phyloP scores from a whole-genome alignment of 2,329 filamentous ascomycete genomes.

The Phialemonium atrogriseum region DNA sequence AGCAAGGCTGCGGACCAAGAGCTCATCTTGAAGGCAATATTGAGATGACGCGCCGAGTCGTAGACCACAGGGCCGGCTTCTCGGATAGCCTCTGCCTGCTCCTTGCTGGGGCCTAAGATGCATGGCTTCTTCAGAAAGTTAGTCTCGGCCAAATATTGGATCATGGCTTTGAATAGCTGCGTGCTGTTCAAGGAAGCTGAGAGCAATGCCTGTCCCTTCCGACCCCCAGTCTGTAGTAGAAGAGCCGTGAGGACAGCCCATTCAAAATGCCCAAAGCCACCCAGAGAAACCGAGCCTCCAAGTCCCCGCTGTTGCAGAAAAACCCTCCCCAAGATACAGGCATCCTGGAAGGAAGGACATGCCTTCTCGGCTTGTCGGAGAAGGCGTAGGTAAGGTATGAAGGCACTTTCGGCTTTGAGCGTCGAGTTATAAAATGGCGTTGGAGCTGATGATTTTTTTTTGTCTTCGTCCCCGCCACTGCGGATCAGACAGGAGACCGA shows the following conservation, averaged over 20 bases:
- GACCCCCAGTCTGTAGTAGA: conserved; percentile 68
- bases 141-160: conserved; percentile 76
- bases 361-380: conserved; percentile 61
- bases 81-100: conserved; percentile 29
- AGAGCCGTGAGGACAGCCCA: conserved; percentile 77
- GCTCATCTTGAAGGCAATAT: conserved; percentile 86
- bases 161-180: conserved; percentile 85
- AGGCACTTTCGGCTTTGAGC: conserved; percentile 67
- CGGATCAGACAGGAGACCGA: conserved; percentile 65
- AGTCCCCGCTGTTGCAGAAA: conserved; percentile 90
- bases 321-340: conserved; percentile 74
- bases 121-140: conserved; percentile 64
- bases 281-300: conserved; percentile 55
- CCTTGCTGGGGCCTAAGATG: conserved; percentile 37
- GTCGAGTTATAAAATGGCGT: conserved; percentile 89
- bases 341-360: conserved; percentile 69
- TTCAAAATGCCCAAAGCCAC: conserved; percentile 90
- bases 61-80: conserved; percentile 62
- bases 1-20: conserved; percentile 72
- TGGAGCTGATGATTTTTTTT: conserved; percentile 38
- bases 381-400: conserved; percentile 66
- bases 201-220: conserved; percentile 62
- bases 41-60: conserved; percentile 66
- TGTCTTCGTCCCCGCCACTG: conserved; percentile 36
- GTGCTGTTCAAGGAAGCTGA: conserved; percentile 80